These are phyloP conservation scores for Hibiscus tridactylites DNA, from an alignment of 345 rosid species.

Conservation along the genomic window DNA sequence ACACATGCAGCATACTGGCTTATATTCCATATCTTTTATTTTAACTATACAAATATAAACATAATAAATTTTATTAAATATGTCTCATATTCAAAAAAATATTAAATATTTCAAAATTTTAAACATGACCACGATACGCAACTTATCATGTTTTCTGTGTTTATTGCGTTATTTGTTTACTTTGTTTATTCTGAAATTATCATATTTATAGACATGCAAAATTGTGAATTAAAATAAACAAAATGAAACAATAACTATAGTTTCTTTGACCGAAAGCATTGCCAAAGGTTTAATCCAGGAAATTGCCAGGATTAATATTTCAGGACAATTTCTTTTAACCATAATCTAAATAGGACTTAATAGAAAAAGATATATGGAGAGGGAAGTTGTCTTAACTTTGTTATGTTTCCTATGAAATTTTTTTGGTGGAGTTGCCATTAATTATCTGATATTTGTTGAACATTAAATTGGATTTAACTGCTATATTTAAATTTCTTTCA, in stretches of 20 bases:
- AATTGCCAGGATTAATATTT: neutral
- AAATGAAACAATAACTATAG: no score
- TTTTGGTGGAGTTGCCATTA: conserved; percentile 31
- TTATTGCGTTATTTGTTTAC: no score
- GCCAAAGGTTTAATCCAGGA: neutral
- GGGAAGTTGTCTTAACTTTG: neutral
- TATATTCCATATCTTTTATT: neutral
- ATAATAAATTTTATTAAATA: neutral
- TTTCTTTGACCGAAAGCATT: no score
- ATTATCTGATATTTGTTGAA: conserved; percentile 17
- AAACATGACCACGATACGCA: neutral
- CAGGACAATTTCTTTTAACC: neutral
- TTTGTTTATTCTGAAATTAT: no score
- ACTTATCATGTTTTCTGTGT: no score
- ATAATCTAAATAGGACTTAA: neutral
- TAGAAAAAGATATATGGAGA: neutral
- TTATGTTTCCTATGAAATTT: conserved; percentile 21
- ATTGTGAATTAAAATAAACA: no score
- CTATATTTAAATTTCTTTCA: conserved; percentile 19
- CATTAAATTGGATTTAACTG: conserved; percentile 22
- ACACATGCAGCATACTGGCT: neutral
- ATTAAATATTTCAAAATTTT: neutral
- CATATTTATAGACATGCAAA: no score
- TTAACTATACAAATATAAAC: neutral
- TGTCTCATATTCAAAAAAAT: neutral